Base-by-base conservation (phyloP, 2,329 filamentous ascomycete species). In the Pyrenophora tritici-repentis region DNA sequence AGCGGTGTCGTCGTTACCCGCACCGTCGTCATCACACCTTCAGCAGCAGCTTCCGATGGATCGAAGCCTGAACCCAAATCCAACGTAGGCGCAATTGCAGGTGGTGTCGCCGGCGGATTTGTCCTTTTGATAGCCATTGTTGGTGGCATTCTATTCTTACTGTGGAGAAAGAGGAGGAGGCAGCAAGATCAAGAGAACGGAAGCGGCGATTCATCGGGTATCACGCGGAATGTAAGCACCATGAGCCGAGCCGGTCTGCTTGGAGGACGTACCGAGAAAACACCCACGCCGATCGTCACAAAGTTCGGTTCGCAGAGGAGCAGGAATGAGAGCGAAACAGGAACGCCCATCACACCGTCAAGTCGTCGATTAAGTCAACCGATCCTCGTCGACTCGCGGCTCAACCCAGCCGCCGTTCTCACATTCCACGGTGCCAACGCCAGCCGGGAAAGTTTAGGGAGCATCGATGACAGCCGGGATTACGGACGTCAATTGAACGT, bases 401-500 rank as follows among this genome's bases (percentile, higher is more conserved):
- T 81, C 18, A 80, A 81, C 49, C 78, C 78, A 2, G 73, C 72
- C 6, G 76, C 76, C 3, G 68, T 80, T 22, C 76, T 79, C 61
- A 72, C 70, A 31, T 72, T 78, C 37, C 74, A 75, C n/a, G 56
- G 52, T 14, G 55, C 55, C 16, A 80, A 79, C 50, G 68, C 69
- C 14, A 79, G 77, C 50, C 73, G 74, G 17, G 71, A 75, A 18
- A 79, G 77, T 42, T 67, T 80, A 36, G 74, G 71, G 37, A 79
- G 77, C 47, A 70, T 79, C 44, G 75, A 79, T 47, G 75, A 78
- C 50, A 75, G 75, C 47, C 71, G 71, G 33, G 78, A 81, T 51
- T 81, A 79, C 53, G 76, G 75, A 38, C 72, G 78, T 40, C 74
- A 76, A 39, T 59, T 78, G n/a, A 77, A 77, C 18, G 75, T 79